Conservation (phyloP, 345 rosid genomes). For the Adansonia digitata region DNA sequence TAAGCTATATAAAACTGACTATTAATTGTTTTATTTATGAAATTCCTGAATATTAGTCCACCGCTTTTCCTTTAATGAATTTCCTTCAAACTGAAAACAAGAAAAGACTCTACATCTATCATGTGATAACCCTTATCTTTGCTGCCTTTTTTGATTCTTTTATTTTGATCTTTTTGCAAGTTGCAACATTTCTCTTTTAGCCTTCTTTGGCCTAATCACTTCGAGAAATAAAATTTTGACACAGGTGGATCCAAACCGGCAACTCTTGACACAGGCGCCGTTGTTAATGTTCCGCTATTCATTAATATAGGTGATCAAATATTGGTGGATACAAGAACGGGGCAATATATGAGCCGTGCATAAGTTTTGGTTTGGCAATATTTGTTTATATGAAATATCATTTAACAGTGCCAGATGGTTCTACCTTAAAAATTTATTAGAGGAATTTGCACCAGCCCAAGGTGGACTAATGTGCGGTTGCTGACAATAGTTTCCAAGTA, state of each 20-base stretch:
- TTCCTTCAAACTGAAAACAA: too few relatives aligned
- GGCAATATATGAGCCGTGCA: constrained; percentile 79
- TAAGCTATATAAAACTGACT: too few relatives aligned
- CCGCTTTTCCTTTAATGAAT: too few relatives aligned
- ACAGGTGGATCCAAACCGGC: constrained; percentile 90
- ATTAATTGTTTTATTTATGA: too few relatives aligned
- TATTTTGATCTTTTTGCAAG: too few relatives aligned
- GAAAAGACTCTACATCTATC: too few relatives aligned
- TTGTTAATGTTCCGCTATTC: constrained; percentile 75
- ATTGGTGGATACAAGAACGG: constrained; percentile 84
- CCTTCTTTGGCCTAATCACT: background rate
- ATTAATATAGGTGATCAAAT: constrained; percentile 65
- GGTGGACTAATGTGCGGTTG: background rate
- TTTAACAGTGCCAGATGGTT: constrained; percentile 5
- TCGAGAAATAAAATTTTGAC: background rate
- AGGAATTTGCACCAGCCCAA: background rate
- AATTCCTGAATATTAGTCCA: too few relatives aligned
- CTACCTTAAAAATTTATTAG: background rate
- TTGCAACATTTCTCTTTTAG: too few relatives aligned
- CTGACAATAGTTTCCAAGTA: background rate
- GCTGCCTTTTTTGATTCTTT: too few relatives aligned
- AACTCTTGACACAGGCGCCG: constrained; percentile 85
- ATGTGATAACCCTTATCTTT: too few relatives aligned
- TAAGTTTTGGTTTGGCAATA: constrained; percentile 19
- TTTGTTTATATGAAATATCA: too few relatives aligned